Conservation (phyloP, 2,329 filamentous ascomycete genomes). For the Aureobasidium mangrovei region DNA sequence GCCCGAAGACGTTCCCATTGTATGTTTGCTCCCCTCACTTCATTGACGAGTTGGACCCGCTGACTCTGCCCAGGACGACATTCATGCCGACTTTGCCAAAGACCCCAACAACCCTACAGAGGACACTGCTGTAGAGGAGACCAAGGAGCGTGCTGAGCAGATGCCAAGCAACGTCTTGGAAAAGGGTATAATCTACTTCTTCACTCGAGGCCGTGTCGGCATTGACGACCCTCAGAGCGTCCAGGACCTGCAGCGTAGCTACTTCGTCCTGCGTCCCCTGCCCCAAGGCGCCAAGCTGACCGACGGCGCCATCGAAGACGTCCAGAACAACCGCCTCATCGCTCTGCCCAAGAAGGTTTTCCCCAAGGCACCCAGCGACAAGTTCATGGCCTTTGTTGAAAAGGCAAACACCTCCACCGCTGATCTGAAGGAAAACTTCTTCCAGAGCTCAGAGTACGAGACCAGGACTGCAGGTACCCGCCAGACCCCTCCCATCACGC, state of each 20-base stretch:
- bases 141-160: slow-evolving; percentile 42
- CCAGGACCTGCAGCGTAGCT: slow-evolving; percentile 66
- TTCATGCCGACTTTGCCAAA: slow-evolving; percentile 12
- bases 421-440: slow-evolving; percentile 63
- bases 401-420: slow-evolving; percentile 58
- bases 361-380: slow-evolving; percentile 57
- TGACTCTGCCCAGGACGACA: slow-evolving; percentile 11
- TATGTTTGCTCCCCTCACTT: neutral
- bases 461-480: slow-evolving; percentile 68
- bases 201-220: slow-evolving; percentile 69
- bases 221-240: slow-evolving; percentile 61
- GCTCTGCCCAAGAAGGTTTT: slow-evolving; percentile 78
- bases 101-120: neutral
- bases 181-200: slow-evolving; percentile 87
- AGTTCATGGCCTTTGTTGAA: slow-evolving; percentile 77
- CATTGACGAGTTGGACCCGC: neutral
- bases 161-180: slow-evolving; percentile 61
- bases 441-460: slow-evolving; percentile 57
- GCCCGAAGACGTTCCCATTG: slow-evolving; percentile 9
- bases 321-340: slow-evolving; percentile 60
- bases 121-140: slow-evolving; percentile 37
- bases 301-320: slow-evolving; percentile 47
- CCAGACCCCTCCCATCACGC: slow-evolving; percentile 59
- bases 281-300: slow-evolving; percentile 58
- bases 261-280: slow-evolving; percentile 69